Evolutionary conservation across 768 basidiomycete species (phyloP).

Genomic region (Boletus rubropictus): DNA sequence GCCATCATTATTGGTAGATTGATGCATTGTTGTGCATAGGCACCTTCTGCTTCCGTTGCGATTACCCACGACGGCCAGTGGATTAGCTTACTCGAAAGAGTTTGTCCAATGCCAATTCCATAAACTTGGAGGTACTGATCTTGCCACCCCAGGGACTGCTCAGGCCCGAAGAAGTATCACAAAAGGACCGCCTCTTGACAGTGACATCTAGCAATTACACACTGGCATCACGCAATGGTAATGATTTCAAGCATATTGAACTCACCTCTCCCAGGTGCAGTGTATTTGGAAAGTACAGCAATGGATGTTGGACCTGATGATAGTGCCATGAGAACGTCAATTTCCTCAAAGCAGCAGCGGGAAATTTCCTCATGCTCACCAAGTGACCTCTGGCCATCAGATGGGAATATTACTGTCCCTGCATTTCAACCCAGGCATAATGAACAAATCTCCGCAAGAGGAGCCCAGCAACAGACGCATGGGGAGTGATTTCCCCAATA

Average conservation of each 20-base stretch:
- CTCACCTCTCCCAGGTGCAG: background rate
- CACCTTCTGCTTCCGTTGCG: slow-evolving; percentile 5
- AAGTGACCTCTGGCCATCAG: background rate
- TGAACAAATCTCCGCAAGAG: too few relatives aligned
- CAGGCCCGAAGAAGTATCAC: background rate
- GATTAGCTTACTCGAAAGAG: slow-evolving; percentile 2
- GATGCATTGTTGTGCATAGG: background rate
- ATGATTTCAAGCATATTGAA: background rate
- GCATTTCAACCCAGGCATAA: too few relatives aligned
- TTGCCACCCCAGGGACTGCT: background rate
- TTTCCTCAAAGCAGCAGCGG: background rate
- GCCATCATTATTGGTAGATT: background rate
- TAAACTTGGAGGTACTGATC: background rate
- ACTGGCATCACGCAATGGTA: background rate
- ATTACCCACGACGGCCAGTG: slow-evolving; percentile 11
- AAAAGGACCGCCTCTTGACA: background rate
- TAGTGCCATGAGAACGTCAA: background rate
- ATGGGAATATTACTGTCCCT: too few relatives aligned
- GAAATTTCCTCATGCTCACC: background rate
- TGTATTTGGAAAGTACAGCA: background rate
- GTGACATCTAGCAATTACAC: background rate
- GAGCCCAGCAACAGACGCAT: too few relatives aligned
- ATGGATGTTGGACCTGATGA: background rate
- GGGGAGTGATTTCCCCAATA: too few relatives aligned
- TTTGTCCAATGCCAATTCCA: background rate